Conservation (phyloP, 306 rosid species). For the Heteromeles arbutifolia region DNA sequence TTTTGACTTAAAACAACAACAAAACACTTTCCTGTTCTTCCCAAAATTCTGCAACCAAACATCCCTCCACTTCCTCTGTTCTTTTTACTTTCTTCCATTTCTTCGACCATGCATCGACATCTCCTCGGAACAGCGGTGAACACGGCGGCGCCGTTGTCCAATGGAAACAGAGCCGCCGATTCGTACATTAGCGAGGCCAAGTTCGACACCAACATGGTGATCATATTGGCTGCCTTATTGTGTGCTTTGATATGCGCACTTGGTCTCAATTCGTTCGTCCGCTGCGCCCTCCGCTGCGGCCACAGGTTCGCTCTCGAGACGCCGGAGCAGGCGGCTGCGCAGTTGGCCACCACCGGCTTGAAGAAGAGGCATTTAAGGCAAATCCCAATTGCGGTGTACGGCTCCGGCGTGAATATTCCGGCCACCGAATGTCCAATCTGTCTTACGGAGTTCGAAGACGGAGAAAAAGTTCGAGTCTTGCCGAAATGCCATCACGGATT, state of each 20-base stretch:
- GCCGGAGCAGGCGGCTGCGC: constrained; percentile 28
- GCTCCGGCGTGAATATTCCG: constrained; percentile 34
- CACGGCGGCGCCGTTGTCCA: constrained; percentile 23
- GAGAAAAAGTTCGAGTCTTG: constrained; percentile 58
- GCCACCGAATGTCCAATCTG: constrained; percentile 84
- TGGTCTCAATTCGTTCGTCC: constrained; percentile 64
- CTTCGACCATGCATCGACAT: constrained; percentile 18
- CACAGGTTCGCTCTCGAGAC: constrained; percentile 33
- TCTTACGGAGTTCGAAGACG: constrained; percentile 64
- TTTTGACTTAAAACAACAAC: constrained; percentile 15
- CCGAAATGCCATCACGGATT: constrained; percentile 83
- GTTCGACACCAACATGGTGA: constrained; percentile 82
- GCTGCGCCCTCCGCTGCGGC: constrained; percentile 50
- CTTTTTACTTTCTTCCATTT: background rate
- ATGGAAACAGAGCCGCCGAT: constrained; percentile 26
- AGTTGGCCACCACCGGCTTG: constrained; percentile 45
- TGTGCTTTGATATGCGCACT: constrained; percentile 66
- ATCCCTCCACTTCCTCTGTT: background rate
- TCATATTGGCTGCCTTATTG: constrained; percentile 62
- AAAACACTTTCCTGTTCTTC: background rate
- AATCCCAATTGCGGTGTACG: constrained; percentile 69
- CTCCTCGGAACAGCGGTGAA: constrained; percentile 27
- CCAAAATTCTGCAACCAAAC: background rate
- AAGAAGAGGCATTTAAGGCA: constrained; percentile 44
- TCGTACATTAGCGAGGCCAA: constrained; percentile 33